Evolutionary conservation across 768 basidiomycete genomes (phyloP).

Genomic region (Gloeopeniophorella convolvens): DNA sequence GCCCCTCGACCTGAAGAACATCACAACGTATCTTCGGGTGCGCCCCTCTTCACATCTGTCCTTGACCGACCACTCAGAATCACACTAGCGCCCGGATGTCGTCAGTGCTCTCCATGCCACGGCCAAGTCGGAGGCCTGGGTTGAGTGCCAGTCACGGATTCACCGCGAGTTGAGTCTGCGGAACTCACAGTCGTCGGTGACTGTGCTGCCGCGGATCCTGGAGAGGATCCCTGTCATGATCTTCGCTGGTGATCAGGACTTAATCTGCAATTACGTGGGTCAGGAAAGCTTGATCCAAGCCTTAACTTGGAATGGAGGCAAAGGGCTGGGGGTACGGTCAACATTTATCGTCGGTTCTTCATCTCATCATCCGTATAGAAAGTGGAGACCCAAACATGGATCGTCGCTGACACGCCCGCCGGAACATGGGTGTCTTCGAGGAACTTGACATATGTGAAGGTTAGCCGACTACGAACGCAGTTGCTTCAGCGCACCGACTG

Average conservation of each 20-base stretch:
- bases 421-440: conserved; percentile 89
- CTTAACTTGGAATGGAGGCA: conserved; percentile 81
- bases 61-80: background rate
- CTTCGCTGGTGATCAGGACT: conserved; percentile 92
- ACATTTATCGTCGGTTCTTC: background rate
- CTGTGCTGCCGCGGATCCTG: conserved; percentile 71
- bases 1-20: conserved; percentile 77
- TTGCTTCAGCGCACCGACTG: background rate
- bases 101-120: conserved; percentile 76
- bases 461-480: conserved; percentile 26
- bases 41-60: conserved; percentile 25
- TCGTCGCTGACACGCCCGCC: conserved; percentile 64
- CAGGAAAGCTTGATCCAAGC: conserved; percentile 78
- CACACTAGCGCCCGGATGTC: conserved; percentile 76
- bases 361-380: conserved; percentile 33
- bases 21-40: conserved; percentile 78
- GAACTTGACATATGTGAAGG: conserved; percentile 91
- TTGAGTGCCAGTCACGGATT: conserved; percentile 74
- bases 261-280: conserved; percentile 95
- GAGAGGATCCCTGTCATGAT: conserved; percentile 79
- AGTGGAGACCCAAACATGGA: conserved; percentile 68
- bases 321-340: conserved; percentile 70
- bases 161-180: conserved; percentile 51
- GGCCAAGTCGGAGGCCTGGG: conserved; percentile 73
- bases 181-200: conserved; percentile 61